Conservation (phyloP, 306 rosid genomes). For the Vachellia collinsii region DNA sequence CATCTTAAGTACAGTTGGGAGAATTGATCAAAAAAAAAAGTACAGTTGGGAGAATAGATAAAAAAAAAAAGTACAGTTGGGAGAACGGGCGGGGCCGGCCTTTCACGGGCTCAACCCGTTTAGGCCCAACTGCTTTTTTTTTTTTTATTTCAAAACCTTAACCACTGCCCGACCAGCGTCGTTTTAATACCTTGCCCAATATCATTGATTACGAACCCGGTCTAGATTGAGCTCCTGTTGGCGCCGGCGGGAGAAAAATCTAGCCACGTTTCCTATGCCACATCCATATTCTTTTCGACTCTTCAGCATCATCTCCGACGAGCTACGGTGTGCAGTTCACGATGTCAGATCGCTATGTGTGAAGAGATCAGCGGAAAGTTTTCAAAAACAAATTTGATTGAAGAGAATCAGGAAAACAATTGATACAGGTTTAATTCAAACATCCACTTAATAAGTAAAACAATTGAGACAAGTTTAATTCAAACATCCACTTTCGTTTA, state of each 20-base stretch:
- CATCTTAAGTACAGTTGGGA: no score
- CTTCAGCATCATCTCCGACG: not conserved
- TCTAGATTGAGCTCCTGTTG: not conserved
- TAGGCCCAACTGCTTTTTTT: no score
- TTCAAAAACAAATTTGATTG: not conserved
- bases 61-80: no score
- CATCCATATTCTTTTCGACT: not conserved
- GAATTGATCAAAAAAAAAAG: no score
- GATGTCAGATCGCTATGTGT: not conserved
- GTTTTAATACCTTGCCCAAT: not conserved
- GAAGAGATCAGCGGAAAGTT: not conserved
- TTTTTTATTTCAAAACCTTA: no score
- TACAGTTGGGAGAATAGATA: no score
- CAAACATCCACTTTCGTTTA: not conserved
- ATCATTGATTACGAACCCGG: not conserved
- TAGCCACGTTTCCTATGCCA: not conserved
- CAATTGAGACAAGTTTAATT: no score
- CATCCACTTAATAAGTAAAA: not conserved
- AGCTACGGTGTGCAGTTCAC: not conserved
- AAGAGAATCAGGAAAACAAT: not conserved
- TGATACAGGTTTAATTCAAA: not conserved
- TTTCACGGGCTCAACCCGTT: no score
- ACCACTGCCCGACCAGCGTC: not conserved
- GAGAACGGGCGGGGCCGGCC: no score
- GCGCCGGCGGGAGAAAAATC: not conserved